Evolutionary conservation across 805 yeast species (phyloP).

Genomic region (Saturnispora hagleri): DNA sequence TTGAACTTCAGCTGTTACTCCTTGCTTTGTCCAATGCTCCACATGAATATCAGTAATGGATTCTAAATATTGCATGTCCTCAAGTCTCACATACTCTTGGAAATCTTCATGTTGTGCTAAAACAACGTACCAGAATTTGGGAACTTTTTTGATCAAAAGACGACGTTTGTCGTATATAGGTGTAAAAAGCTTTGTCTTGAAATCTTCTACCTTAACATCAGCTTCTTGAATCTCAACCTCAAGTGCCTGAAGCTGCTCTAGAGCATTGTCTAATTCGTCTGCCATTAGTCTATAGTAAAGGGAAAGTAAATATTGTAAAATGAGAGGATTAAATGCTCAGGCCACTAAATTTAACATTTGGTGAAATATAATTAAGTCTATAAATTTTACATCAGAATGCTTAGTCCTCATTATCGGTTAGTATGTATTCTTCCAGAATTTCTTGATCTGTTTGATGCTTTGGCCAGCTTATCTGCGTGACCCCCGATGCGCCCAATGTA

Average conservation of each 20-base stretch:
- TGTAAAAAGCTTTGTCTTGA: constrained; percentile 42
- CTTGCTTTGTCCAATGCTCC: constrained; percentile 34
- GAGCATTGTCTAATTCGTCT: constrained; percentile 6
- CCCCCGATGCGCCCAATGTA: constrained; percentile 37
- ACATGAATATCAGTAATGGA: constrained; percentile 55
- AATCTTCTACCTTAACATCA: constrained; percentile 51
- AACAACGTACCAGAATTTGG: constrained; percentile 82
- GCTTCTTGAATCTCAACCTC: constrained; percentile 43
- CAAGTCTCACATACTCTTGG: constrained; percentile 66
- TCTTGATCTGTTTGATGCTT: constrained; percentile 20
- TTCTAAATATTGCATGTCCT: constrained; percentile 72
- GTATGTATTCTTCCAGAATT: constrained; percentile 22
- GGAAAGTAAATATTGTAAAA: not conserved
- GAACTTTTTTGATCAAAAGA: constrained; percentile 41
- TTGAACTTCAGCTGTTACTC: constrained; percentile 1
- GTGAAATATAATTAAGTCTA: not conserved
- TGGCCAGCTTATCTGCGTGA: constrained; percentile 27
- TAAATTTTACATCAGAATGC: not conserved
- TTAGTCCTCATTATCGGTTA: constrained; percentile 8
- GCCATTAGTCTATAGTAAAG: not conserved
- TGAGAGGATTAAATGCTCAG: not conserved
- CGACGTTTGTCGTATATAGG: constrained; percentile 54
- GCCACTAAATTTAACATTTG: not conserved
- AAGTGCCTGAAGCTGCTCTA: constrained; percentile 16
- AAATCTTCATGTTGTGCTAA: constrained; percentile 79